Conservation (phyloP, 768 basidiomycete genomes). For the Porphyrellus cyaneotinctus region DNA sequence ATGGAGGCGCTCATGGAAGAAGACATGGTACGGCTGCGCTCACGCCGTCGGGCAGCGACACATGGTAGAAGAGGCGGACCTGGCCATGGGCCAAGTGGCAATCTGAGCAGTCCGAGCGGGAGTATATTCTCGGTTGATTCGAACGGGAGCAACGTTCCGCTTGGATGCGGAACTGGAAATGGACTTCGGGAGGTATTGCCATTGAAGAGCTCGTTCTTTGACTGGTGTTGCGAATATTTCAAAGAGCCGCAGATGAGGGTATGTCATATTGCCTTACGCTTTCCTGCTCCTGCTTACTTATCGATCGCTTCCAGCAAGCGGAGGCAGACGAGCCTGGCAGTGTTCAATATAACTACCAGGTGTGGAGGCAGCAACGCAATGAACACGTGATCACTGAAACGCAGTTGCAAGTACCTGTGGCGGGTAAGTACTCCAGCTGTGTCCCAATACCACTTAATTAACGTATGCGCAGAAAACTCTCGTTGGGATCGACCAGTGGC, state of each 20-base stretch:
- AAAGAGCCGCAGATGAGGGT: constrained; percentile 99
- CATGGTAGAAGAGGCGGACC: constrained; percentile 42
- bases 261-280: constrained; percentile 23
- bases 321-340: constrained; percentile 97
- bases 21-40: constrained; percentile 86
- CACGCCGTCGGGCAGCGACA: constrained; percentile 48
- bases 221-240: constrained; percentile 97
- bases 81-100: constrained; percentile 35
- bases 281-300: constrained; percentile 7
- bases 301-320: constrained; percentile 57
- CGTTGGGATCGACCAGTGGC: constrained; percentile 74
- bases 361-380: constrained; percentile 91
- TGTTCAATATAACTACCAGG: constrained; percentile 88
- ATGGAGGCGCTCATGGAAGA: constrained; percentile 90
- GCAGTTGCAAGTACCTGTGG: constrained; percentile 60
- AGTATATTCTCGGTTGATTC: constrained; percentile 80
- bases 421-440: constrained; percentile 50
- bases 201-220: constrained; percentile 87
- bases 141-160: constrained; percentile 57
- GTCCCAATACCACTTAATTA: background rate
- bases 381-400: constrained; percentile 74
- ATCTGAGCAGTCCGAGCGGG: constrained; percentile 63
- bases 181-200: constrained; percentile 85
- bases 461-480: constrained; percentile 43
- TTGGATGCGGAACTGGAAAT: constrained; percentile 74